Evolutionary conservation across 352 stramenopile species (phyloP).

Genomic region (Globisporangium cylindrosporum): DNA sequence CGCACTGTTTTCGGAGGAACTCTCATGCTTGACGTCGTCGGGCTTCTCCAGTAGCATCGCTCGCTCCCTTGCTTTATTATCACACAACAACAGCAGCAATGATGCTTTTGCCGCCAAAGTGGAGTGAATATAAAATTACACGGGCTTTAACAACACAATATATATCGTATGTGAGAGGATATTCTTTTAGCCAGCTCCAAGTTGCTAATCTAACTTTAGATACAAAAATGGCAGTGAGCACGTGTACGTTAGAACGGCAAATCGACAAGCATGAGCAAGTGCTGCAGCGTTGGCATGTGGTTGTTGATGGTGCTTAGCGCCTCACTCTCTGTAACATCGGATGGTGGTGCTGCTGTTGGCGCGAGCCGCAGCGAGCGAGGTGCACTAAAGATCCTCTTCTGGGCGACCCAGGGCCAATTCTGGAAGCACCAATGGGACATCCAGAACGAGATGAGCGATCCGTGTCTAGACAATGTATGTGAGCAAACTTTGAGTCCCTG

Average conservation of each 20-base stretch:
- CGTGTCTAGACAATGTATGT: constrained; percentile 54
- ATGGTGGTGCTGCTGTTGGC: not conserved
- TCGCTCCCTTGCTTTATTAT: not conserved
- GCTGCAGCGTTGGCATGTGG: not conserved
- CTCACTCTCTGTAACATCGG: not conserved
- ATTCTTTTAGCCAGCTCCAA: not conserved
- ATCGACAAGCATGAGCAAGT: not conserved
- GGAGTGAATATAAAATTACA: not conserved
- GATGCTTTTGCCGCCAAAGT: not conserved
- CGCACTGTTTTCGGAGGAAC: constrained; percentile 58
- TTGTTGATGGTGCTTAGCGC: not conserved
- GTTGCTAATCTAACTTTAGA: constrained; percentile 1
- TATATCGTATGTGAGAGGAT: not conserved
- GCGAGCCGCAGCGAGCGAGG: constrained; percentile 45
- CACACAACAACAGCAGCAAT: not conserved
- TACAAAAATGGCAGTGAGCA: not conserved
- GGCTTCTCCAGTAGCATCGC: constrained; percentile 84
- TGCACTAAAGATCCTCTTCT: constrained; percentile 66
- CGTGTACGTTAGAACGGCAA: not conserved
- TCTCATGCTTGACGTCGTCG: constrained; percentile 71
- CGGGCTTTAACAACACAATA: not conserved
- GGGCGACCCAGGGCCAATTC: constrained; percentile 47
- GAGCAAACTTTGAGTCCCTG: not conserved
- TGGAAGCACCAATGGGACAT: constrained; percentile 60
- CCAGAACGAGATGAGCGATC: constrained; percentile 64